These are phyloP conservation scores for Macrophomina tecta DNA, from an alignment of 2,329 filamentous ascomycete species.

Conservation along the genomic window DNA sequence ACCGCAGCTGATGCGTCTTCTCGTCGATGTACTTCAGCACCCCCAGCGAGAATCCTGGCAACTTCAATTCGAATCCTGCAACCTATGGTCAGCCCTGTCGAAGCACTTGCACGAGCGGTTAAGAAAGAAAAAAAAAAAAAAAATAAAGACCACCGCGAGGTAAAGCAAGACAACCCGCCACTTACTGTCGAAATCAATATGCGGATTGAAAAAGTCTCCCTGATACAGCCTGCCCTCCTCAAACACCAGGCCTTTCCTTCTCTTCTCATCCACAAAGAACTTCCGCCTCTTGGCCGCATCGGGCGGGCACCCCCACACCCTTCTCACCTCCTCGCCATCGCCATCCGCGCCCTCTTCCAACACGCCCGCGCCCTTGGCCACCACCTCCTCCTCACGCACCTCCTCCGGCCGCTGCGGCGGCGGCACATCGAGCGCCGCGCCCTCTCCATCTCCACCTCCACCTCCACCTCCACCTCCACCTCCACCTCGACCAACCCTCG, in stretches of 20 bases:
- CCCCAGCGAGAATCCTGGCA: conserved; percentile 53
- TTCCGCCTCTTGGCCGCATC: conserved; percentile 53
- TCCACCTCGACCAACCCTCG: conserved; percentile 19
- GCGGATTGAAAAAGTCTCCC: conserved; percentile 56
- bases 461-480: background rate
- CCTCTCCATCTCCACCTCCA: background rate
- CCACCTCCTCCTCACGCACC: background rate
- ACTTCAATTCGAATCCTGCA: conserved; percentile 48
- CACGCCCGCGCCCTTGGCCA: conserved; percentile 31
- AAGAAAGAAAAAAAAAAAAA: background rate
- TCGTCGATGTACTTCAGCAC: conserved; percentile 55
- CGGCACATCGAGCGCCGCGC: background rate
- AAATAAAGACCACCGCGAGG: background rate
- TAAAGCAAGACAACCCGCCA: background rate
- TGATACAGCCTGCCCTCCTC: conserved; percentile 53
- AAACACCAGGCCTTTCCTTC: conserved; percentile 45
- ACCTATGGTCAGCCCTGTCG: conserved; percentile 1
- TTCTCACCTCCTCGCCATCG: conserved; percentile 41
- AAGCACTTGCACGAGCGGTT: background rate
- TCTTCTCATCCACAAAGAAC: conserved; percentile 41
- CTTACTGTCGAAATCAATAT: conserved; percentile 52
- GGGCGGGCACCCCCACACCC: conserved; percentile 42
- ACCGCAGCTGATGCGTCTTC: conserved; percentile 55
- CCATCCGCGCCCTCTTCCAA: conserved; percentile 50
- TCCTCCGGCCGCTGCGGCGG: conserved; percentile 36